Percentiles rank a stretch among this genome's conserved stretches.
Conservation (phyloP, 2,329 filamentous ascomycete species). For the Onygena corvina region DNA sequence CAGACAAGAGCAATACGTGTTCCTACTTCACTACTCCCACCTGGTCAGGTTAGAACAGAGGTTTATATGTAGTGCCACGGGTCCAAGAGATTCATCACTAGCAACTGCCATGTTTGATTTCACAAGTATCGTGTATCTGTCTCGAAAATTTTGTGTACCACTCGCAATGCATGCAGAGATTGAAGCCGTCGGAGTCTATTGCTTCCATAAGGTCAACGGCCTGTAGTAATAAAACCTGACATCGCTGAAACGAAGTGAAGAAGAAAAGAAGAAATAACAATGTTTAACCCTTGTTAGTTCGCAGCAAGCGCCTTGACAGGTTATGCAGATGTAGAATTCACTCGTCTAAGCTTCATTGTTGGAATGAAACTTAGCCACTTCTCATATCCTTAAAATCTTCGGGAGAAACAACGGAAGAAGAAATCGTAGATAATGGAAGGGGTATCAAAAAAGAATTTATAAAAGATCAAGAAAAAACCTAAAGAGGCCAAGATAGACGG, state of each 20-base stretch:
- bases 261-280: not conserved
- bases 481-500: not conserved
- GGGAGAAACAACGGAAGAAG: conserved; percentile 6
- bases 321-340: conserved; percentile 10
- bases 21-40: too few species aligned
- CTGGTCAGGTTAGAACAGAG: too few species aligned
- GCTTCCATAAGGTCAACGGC: not conserved
- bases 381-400: conserved; percentile 8
- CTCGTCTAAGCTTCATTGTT: conserved; percentile 14
- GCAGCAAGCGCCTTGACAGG: conserved; percentile 14
- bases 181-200: not conserved
- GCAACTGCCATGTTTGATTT: too few species aligned
- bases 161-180: conserved; percentile 5
- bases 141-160: not conserved
- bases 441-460: conserved; percentile 7
- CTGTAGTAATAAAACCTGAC: not conserved
- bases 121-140: not conserved
- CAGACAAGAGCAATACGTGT: too few species aligned
- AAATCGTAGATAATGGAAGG: not conserved
- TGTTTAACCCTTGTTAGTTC: conserved; percentile 15
- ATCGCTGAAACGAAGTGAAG: not conserved
- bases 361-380: conserved; percentile 12
- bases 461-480: conserved; percentile 5
- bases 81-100: too few species aligned
- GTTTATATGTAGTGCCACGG: too few species aligned